Percentiles rank a stretch among this genome's conserved stretches.
Conservation (phyloP, 2,329 filamentous ascomycete genomes). For the Stagonosporopsis tanaceti region DNA sequence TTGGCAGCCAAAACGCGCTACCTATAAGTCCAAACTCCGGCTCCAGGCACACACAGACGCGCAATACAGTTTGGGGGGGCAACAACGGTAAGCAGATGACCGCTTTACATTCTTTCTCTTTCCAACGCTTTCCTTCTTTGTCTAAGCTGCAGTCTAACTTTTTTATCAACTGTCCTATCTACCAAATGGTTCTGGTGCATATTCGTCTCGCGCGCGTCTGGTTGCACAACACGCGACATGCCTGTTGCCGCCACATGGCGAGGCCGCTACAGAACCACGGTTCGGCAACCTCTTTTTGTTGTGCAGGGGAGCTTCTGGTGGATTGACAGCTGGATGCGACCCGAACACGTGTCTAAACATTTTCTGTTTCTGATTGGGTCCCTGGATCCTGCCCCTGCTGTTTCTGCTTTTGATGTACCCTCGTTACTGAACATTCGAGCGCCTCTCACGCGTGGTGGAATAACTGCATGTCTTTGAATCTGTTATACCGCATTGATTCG, state of each 20-base stretch:
- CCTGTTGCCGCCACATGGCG: conserved; percentile 23
- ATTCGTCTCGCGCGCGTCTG: conserved; percentile 25
- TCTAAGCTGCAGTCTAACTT: conserved; percentile 4
- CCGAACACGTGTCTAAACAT: background rate
- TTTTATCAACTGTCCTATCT: conserved; percentile 13
- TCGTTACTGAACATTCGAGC: background rate
- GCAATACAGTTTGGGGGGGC: conserved; percentile 30
- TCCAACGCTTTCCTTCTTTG: conserved; percentile 11
- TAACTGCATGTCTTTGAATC: no score
- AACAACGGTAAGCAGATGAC: conserved; percentile 13
- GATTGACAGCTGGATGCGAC: background rate
- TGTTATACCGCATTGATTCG: background rate
- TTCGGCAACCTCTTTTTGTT: background rate
- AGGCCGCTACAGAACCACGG: conserved; percentile 8
- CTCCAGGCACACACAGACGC: conserved; percentile 45
- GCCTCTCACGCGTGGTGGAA: background rate
- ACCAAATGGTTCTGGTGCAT: conserved; percentile 21
- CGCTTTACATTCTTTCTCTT: background rate
- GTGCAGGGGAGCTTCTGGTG: background rate
- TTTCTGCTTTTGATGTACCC: background rate
- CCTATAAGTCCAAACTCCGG: conserved; percentile 30
- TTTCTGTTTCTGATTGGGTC: background rate
- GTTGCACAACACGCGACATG: conserved; percentile 39
- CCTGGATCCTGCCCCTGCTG: background rate
- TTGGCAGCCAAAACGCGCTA: conserved; percentile 25